Percentiles rank a stretch among this genome's conserved stretches.
These are phyloP conservation scores for Coemansia sp. DNA, from an alignment of 192 early-diverging fungal species.

Conservation along the genomic window DNA sequence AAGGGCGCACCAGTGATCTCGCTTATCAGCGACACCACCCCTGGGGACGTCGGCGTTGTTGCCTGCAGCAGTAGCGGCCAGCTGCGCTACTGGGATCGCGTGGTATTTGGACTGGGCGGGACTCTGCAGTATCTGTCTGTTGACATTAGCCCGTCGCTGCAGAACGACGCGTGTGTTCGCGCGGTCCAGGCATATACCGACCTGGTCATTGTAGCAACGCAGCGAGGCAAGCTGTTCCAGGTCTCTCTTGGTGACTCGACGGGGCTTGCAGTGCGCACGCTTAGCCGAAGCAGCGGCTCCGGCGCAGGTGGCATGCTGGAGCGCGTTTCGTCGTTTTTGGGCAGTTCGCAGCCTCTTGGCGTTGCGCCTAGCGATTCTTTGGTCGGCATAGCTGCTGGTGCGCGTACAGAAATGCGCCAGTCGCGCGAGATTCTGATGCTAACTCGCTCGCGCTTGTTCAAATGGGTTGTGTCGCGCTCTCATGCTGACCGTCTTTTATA, in stretches of 20 bases:
- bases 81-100: conserved; percentile 52
- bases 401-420: conserved; percentile 41
- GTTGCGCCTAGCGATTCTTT: conserved; percentile 16
- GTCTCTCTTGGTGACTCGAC: conserved; percentile 17
- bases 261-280: conserved; percentile 16
- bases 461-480: conserved; percentile 47
- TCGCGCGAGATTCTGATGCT: conserved; percentile 48
- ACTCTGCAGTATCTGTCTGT: conserved; percentile 21
- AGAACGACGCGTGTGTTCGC: conserved; percentile 17
- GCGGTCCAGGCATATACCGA: conserved; percentile 19
- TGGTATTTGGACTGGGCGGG: conserved; percentile 46
- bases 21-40: conserved; percentile 15
- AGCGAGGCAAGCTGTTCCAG: conserved; percentile 28
- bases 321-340: conserved; percentile 46
- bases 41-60: conserved; percentile 36
- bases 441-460: conserved; percentile 35
- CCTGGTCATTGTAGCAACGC: conserved; percentile 33
- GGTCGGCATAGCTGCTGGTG: conserved; percentile 32
- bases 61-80: conserved; percentile 32
- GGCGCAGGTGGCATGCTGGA: conserved; percentile 17
- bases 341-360: conserved; percentile 11
- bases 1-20: conserved; percentile 10
- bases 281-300: conserved; percentile 18
- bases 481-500: conserved; percentile 25
- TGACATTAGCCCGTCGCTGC: conserved; percentile 1